Base-by-base conservation (phyloP, 441 rosid genomes). In the Gossypium schwendimanii region DNA sequence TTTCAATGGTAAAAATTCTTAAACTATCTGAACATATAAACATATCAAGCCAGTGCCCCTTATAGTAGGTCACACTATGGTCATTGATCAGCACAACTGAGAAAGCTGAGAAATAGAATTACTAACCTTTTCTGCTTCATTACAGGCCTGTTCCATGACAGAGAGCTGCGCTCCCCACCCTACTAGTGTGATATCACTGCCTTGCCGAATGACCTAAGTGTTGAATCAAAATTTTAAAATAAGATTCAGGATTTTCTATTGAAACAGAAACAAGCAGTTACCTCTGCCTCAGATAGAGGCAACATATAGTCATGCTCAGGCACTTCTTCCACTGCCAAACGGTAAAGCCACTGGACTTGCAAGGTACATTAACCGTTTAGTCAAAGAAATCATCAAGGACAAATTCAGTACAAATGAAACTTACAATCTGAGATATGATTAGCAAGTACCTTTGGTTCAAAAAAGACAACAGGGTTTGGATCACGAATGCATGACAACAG, bases 91-190 rank as follows among this genome's bases (percentile, higher is more conserved):
- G 23, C 15, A 21, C 24, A 60, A 71, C 41, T 33, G 41, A 33
- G 9, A 33, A 33, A 33, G 41, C 50, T 2, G 6, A 45, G 28
- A 59, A 71, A 7, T 41, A 62, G 50, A 58, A 55, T 58, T 24
- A 12, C 55, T 69, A 64, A 86, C 97, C 83, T 88, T 88, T 78
- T 86, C 91, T 0, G 97, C 97, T 62, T 87, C 96, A 23, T 69
- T 54, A 74, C 97, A 89, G 68, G 98, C 97, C 74, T 91, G 87
- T 71, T 91, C 92, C 94, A 93, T 88, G 26, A 91, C 18, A 3
- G 97, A 73, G 41, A 93, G 90, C 72, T 93, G 98, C 20, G 97
- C 97, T 79, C 97, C 96, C 98, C 98, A 93, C 49, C 98, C 97
- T 55, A 93, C 93, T 53, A 93, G 83, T 12, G 98, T 89, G 76